Base-by-base conservation (phyloP, 257 asterid species). In the Nicotiana obtusifolia region DNA sequence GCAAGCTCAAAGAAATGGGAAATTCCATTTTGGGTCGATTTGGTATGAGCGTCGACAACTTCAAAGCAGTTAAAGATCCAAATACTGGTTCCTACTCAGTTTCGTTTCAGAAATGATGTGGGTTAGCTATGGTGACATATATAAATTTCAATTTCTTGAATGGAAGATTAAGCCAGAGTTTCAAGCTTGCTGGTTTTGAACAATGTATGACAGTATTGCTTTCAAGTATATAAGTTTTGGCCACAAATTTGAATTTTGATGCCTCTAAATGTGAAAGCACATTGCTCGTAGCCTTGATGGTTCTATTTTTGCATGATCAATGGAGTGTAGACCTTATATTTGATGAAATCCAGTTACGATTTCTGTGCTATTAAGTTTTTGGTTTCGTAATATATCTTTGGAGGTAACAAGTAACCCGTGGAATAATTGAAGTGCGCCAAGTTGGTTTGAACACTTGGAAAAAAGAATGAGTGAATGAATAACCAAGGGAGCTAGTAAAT, bases 41-140 rank as follows among this genome's bases (percentile, higher is more conserved):
- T 81, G 99, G 99, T 64, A 93, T 95, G 99, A 93, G 97, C n/a
- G 85, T 88, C 0, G 98, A 95, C 93, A 95, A 95, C 83, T 93
- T 93, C 77, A 95, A 95, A 88, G 92, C 99, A 31, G 98, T 95
- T 30, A 86, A 95, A 85, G 99, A 95, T 85, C 98, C 99, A 30
- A 95, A 90, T 52, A 91, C 97, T 15, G 99, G 99, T 69, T 95
- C 98, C 77, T 95, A 93, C 84, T 95, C 99, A 7, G 14, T 95
- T 76, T 84, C 91, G 20, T 92, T 93, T 76, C 97, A 93, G 86
- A 64, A 64, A 77, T 80, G 60, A 53, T 47, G 14, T 28, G 16
- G 62, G 26, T 24, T 15, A 22, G 41, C 26, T 24, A 47, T 49
- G 60, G 22, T 78, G 47, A 69, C 20, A 22, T 26, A 28, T 33